phyloP scores from a whole-genome alignment of 768 basidiomycete species.

The Phanerodontia chrysosporium region DNA sequence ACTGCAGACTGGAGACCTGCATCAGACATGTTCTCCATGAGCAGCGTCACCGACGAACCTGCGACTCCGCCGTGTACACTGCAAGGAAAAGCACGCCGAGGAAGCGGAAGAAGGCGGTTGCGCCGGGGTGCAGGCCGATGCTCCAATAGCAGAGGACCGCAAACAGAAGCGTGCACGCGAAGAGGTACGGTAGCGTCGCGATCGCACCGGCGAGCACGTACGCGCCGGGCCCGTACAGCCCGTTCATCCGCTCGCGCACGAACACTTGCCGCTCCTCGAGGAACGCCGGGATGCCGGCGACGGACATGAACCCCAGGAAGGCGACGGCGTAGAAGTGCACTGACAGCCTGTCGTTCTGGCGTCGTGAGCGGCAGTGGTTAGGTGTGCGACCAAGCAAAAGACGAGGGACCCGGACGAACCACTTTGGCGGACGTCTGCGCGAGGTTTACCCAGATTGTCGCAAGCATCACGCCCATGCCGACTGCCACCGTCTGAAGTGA shows the following conservation, averaged over 20 bases:
- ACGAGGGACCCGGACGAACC: constrained; percentile 6
- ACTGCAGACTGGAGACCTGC: constrained; percentile 28
- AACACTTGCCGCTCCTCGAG: constrained; percentile 58
- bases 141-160: constrained; percentile 49
- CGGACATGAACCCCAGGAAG: constrained; percentile 53
- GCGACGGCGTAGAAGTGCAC: constrained; percentile 57
- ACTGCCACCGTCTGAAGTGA: too few species aligned
- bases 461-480: constrained; percentile 31
- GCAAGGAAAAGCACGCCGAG: constrained; percentile 50
- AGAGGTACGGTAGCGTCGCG: constrained; percentile 51
- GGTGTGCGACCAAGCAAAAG: neutral
- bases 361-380: too few species aligned
- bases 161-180: constrained; percentile 44
- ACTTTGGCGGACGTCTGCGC: constrained; percentile 23
- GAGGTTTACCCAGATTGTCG: constrained; percentile 45
- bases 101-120: constrained; percentile 49
- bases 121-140: constrained; percentile 48
- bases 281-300: constrained; percentile 57
- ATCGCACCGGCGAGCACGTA: constrained; percentile 53
- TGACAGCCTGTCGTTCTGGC: constrained; percentile 46
- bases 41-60: constrained; percentile 24
- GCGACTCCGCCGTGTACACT: constrained; percentile 49
- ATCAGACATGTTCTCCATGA: neutral
- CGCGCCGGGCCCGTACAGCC: constrained; percentile 48
- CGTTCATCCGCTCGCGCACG: constrained; percentile 53